Evolutionary conservation across 768 basidiomycete genomes (phyloP).

Genomic region (Pleurotus ostreatus): DNA sequence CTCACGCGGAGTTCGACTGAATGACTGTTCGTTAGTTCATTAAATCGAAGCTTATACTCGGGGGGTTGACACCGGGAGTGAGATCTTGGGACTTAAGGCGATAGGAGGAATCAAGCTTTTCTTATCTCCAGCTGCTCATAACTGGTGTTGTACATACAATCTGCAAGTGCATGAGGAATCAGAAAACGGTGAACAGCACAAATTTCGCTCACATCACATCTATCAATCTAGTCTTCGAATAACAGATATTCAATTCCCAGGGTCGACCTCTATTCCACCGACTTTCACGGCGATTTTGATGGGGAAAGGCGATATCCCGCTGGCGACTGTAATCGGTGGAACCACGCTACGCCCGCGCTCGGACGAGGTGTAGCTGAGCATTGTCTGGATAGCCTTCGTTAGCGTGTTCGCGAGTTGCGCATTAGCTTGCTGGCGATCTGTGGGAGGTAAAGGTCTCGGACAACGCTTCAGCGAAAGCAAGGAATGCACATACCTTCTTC

Average conservation of each 20-base stretch:
- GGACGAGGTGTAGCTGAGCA: slow-evolving; percentile 76
- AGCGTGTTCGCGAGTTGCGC: slow-evolving; percentile 56
- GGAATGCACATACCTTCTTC: slow-evolving; percentile 45
- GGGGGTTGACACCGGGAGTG: too few species aligned
- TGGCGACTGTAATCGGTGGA: slow-evolving; percentile 74
- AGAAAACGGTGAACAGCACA: not conserved
- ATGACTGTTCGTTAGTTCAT: too few species aligned
- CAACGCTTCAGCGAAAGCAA: not conserved
- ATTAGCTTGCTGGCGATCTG: slow-evolving; percentile 48
- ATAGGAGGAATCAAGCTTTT: too few species aligned
- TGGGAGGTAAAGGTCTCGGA: slow-evolving; percentile 11
- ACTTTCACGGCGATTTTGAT: slow-evolving; percentile 65
- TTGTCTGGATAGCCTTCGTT: slow-evolving; percentile 61
- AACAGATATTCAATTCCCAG: not conserved
- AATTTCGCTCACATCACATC: not conserved
- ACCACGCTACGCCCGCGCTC: slow-evolving; percentile 72
- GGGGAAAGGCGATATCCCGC: slow-evolving; percentile 79
- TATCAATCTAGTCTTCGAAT: not conserved
- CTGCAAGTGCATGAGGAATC: not conserved
- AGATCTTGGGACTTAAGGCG: too few species aligned
- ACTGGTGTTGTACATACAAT: too few species aligned
- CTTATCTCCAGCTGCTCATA: too few species aligned
- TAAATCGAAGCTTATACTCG: too few species aligned
- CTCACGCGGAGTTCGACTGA: too few species aligned
- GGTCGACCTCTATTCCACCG: slow-evolving; percentile 57